A percentile compares a stretch with the other conserved stretches of the same genome.
Conservation (phyloP, 805 yeast genomes). For the Komagataella populi region DNA sequence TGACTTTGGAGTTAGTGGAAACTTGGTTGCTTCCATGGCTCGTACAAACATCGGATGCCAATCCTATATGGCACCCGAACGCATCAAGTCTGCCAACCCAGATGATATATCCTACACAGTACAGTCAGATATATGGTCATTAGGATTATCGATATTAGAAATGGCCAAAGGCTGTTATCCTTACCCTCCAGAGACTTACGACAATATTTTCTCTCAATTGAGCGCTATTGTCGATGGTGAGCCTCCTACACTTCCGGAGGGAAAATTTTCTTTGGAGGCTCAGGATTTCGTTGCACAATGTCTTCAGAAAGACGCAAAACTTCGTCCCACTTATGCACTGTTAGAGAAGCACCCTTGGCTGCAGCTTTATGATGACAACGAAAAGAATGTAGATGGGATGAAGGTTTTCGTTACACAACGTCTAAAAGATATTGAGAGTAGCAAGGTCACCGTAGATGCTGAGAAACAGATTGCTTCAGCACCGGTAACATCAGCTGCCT, state of each 20-base stretch:
- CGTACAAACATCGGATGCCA: slow-evolving; percentile 96
- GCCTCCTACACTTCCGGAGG: slow-evolving; percentile 65
- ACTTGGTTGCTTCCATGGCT: slow-evolving; percentile 87
- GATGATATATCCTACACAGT: slow-evolving; percentile 78
- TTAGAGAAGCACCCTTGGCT: slow-evolving; percentile 82
- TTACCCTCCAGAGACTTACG: slow-evolving; percentile 90
- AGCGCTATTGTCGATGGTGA: slow-evolving; percentile 96
- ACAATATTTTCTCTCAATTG: slow-evolving; percentile 81
- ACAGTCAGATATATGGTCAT: slow-evolving; percentile 92
- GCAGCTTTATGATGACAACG: slow-evolving; percentile 27
- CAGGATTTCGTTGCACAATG: slow-evolving; percentile 68
- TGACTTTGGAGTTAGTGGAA: slow-evolving; percentile 95
- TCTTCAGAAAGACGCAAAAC: slow-evolving; percentile 66
- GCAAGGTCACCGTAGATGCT: slow-evolving; percentile 7
- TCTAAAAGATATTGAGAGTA: slow-evolving; percentile 10
- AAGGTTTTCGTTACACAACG: slow-evolving; percentile 20
- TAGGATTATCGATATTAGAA: slow-evolving; percentile 79
- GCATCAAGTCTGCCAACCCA: slow-evolving; percentile 65
- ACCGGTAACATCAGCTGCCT: background rate
- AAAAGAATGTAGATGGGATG: slow-evolving; percentile 13
- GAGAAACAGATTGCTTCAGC: slow-evolving; percentile 7
- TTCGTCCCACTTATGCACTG: slow-evolving; percentile 69
- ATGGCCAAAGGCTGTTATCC: slow-evolving; percentile 88
- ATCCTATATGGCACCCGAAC: slow-evolving; percentile 97
- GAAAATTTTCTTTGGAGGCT: slow-evolving; percentile 58